Percentiles rank a stretch among this genome's conserved stretches.
Conservation (phyloP, 441 rosid genomes). For the Jatropha podagrica region DNA sequence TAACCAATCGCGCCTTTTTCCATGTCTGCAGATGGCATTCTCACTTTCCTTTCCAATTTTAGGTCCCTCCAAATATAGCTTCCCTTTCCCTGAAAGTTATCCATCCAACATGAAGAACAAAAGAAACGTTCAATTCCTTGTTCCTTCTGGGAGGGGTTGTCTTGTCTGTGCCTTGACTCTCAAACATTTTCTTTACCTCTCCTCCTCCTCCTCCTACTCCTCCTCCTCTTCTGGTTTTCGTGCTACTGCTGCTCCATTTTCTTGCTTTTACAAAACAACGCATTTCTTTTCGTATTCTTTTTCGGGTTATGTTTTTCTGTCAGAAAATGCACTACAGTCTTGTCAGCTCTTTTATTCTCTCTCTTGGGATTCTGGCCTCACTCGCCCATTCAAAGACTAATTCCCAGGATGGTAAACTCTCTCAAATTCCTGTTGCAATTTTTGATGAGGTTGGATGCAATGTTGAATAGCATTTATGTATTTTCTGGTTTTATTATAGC, state of each 20-base stretch:
- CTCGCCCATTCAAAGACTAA: constrained; percentile 61
- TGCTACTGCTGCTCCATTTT: neutral
- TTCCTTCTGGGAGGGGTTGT: neutral
- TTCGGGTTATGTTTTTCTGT: neutral
- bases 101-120: neutral
- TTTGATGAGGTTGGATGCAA: too few relatives aligned
- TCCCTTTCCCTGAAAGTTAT: neutral
- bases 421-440: neutral
- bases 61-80: constrained; percentile 2
- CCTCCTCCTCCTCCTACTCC: constrained; percentile 3
- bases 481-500: too few relatives aligned
- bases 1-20: constrained; percentile 15
- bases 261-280: neutral
- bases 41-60: constrained; percentile 18
- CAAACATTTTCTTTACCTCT: constrained; percentile 7
- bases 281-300: neutral
- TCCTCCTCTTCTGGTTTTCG: too few relatives aligned
- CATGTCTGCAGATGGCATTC: neutral
- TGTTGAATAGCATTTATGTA: too few relatives aligned
- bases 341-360: constrained; percentile 31
- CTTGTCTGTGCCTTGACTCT: constrained; percentile 16
- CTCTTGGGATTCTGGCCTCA: constrained; percentile 40
- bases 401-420: constrained; percentile 56
- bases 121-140: neutral
- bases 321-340: constrained; percentile 32